Evolutionary conservation across 352 stramenopile genomes (phyloP).

Genomic region (Globisporangium camurandrum): DNA sequence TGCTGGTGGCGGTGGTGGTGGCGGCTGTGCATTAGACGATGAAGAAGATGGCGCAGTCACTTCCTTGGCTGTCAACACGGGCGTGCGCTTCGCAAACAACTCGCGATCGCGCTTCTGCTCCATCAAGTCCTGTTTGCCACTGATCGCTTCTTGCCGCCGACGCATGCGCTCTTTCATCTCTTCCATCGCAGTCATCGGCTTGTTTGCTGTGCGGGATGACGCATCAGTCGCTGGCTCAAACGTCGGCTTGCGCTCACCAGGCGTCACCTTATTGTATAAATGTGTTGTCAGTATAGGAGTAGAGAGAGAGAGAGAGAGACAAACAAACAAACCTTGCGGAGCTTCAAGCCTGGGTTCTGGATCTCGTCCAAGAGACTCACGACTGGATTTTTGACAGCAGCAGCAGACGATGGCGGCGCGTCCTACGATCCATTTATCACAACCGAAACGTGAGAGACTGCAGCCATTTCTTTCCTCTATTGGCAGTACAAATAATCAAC

Average conservation of each 20-base stretch:
- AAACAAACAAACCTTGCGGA: slow-evolving; percentile 28
- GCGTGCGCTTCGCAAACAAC: slow-evolving; percentile 58
- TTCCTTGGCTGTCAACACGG: slow-evolving; percentile 75
- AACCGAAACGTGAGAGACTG: neutral
- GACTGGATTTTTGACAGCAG: slow-evolving; percentile 20
- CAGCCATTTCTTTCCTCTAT: too few species aligned
- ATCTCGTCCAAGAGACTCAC: slow-evolving; percentile 53
- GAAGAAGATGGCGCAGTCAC: slow-evolving; percentile 24
- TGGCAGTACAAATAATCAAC: too few species aligned
- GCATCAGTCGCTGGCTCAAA: slow-evolving; percentile 10
- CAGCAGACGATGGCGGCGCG: slow-evolving; percentile 18
- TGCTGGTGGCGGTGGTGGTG: slow-evolving; percentile 2
- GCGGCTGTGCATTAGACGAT: slow-evolving; percentile 5
- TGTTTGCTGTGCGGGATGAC: too few species aligned
- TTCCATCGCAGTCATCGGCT: slow-evolving; percentile 67
- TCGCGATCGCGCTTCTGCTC: slow-evolving; percentile 73
- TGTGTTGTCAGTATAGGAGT: neutral
- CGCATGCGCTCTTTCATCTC: slow-evolving; percentile 80
- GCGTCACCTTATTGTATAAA: slow-evolving; percentile 18
- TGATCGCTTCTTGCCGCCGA: slow-evolving; percentile 68
- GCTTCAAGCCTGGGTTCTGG: slow-evolving; percentile 45
- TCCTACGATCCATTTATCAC: slow-evolving; percentile 17
- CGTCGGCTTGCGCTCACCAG: slow-evolving; percentile 19
- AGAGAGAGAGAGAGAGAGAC: neutral
- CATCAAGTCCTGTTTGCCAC: slow-evolving; percentile 77